Evolutionary conservation across 495 filamentous ascomycete genomes (phyloP).

Genomic region (Penicillium parvum): DNA sequence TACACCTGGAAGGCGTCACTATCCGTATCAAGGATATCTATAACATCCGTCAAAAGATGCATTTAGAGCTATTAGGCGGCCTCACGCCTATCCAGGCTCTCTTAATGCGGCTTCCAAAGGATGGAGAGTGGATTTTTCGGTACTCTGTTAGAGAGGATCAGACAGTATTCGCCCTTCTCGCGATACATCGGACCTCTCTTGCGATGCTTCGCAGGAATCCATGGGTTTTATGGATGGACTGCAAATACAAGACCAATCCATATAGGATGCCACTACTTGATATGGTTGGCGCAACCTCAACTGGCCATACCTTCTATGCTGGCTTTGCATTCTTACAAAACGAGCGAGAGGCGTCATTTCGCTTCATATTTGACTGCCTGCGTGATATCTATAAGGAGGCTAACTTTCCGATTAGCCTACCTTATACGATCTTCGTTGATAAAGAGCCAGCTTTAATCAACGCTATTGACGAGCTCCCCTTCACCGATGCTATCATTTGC

Average conservation of each 20-base stretch:
- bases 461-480: background rate
- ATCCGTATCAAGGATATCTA: slow-evolving; percentile 10
- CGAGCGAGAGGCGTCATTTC: background rate
- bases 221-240: slow-evolving; percentile 8
- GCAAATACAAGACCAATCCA: slow-evolving; percentile 16
- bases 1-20: no score
- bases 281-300: slow-evolving; percentile 10
- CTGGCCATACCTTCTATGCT: slow-evolving; percentile 5
- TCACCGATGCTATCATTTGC: background rate
- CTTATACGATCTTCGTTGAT: slow-evolving; percentile 1
- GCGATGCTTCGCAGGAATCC: background rate
- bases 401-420: background rate
- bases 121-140: slow-evolving; percentile 2
- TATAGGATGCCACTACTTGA: slow-evolving; percentile 17
- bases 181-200: slow-evolving; percentile 3
- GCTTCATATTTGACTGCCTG: no score
- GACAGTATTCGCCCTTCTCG: slow-evolving; percentile 1
- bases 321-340: slow-evolving; percentile 11
- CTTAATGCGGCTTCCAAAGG: slow-evolving; percentile 2
- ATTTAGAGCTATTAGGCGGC: slow-evolving; percentile 1
- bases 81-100: slow-evolving; percentile 4
- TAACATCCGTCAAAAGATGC: background rate
- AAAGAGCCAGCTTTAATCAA: slow-evolving; percentile 2
- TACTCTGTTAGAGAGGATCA: no score
- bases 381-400: slow-evolving; percentile 1